These are phyloP conservation scores for Oenanthe sinensis DNA, from an alignment of 129 eudicot genomes.

Conservation along the genomic window DNA sequence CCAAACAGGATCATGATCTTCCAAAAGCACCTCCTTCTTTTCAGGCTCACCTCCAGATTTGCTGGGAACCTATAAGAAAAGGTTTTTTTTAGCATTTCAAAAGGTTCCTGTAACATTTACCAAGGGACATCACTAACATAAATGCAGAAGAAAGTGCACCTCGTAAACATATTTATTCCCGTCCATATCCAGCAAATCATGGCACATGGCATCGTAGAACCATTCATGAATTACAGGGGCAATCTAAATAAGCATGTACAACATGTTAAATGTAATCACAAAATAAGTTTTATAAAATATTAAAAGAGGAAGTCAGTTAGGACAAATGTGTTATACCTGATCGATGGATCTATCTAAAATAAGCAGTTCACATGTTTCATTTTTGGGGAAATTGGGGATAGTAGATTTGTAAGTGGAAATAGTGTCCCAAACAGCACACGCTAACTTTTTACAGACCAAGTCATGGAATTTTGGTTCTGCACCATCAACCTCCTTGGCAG, in stretches of 20 bases:
- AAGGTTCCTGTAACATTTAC: constrained; percentile 10
- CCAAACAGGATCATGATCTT: constrained; percentile 92
- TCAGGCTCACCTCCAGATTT: constrained; percentile 89
- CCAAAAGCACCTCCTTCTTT: constrained; percentile 64
- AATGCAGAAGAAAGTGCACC: constrained; percentile 33
- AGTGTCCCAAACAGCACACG: constrained; percentile 51
- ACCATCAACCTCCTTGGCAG: constrained; percentile 43
- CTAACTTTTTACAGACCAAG: constrained; percentile 61
- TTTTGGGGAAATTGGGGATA: constrained; percentile 73
- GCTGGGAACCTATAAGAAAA: constrained; percentile 52
- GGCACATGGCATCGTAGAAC: constrained; percentile 99
- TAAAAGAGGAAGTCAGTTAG: background rate
- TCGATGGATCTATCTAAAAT: constrained; percentile 89
- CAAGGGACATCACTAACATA: background rate
- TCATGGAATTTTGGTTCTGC: constrained; percentile 39
- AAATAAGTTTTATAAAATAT: background rate
- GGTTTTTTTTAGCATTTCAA: constrained; percentile 8
- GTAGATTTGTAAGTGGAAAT: constrained; percentile 54
- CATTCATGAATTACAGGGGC: constrained; percentile 98
- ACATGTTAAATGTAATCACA: background rate
- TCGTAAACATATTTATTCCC: constrained; percentile 86
- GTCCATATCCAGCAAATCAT: constrained; percentile 80
- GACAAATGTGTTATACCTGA: constrained; percentile 34
- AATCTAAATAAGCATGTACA: constrained; percentile 36
- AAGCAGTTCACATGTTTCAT: constrained; percentile 84